Conservation (phyloP, 331 rosid genomes). For the Telfairia occidentalis region DNA sequence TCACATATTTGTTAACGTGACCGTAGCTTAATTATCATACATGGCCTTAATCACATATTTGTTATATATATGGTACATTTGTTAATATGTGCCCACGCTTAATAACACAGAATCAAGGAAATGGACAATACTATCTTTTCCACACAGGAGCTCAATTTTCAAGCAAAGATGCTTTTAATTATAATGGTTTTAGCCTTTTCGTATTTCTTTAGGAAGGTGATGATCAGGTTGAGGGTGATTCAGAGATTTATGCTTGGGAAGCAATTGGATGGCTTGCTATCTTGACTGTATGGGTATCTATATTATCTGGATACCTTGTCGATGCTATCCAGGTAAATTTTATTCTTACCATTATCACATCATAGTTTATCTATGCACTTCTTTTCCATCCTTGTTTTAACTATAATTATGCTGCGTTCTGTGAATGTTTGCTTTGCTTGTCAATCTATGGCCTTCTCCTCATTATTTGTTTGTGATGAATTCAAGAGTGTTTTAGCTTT, state of each 20-base stretch:
- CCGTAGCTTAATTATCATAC: neutral
- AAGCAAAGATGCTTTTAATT: neutral
- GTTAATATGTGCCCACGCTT: neutral
- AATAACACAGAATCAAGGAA: neutral
- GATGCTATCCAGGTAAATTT: constrained; percentile 35
- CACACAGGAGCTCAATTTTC: neutral
- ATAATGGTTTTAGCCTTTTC: constrained; percentile 3
- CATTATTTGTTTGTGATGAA: neutral
- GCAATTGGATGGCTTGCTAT: constrained; percentile 41
- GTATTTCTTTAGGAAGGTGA: neutral
- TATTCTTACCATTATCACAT: neutral
- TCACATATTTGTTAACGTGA: neutral
- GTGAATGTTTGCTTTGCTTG: neutral
- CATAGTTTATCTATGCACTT: neutral
- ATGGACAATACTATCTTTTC: neutral
- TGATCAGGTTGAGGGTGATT: constrained; percentile 24
- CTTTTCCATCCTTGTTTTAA: neutral
- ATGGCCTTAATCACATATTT: neutral
- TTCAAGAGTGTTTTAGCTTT: neutral
- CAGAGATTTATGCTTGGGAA: constrained; percentile 36
- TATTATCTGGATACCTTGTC: constrained; percentile 40
- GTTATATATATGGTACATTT: neutral
- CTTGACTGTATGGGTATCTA: constrained; percentile 36
- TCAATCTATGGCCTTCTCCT: neutral
- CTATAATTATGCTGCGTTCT: neutral